Evolutionary conservation across 2,329 filamentous ascomycete species (phyloP), one percentile per base, ranked within the genome.

Genomic region (Metarhizium sp.): DNA sequence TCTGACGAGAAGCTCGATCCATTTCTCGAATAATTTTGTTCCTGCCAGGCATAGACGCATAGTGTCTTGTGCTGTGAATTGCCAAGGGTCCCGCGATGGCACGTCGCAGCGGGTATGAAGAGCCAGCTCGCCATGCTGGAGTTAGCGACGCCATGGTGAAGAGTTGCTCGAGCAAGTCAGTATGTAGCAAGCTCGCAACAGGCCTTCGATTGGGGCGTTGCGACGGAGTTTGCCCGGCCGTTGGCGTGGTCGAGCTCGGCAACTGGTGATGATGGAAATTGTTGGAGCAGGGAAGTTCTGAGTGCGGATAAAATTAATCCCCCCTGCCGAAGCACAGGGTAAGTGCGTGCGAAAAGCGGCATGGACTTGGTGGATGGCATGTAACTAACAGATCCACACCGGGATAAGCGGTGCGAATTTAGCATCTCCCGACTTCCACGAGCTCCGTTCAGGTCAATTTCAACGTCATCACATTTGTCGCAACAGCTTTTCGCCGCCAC

Each of bases 11-110:
- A 18, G 55, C 60, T 34, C 63, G 63, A 14, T 65, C 59, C 55
- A 68, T 59, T 47, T 70, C 67, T 10, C 67, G 66, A 20, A 62
- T n/a, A 43, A 68, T 62, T 30, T 56, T 58, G 42, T 54, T 62
- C 40, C 52, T 61, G 0, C 64, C 63, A n/a, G 63, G 64, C 57
- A 64, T 59, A 4, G 66, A 59, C 18, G 60, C 59, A 40, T 67
- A 61, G 10, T 53, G 51, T 29, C 67, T 66, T 13, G 60, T 34
- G 49, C 62, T 61, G 50, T 65, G 64, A 7, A 61, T 40, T 38
- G 53, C 56, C 52, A 61, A 52, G 25, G 61, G 62, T 30, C 60
- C 59, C 25, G 62, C 55, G 34, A 63, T 51, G 45, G 56, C 59
- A 51, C 30, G 58, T 34, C 60, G 58, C 54, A 66, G 54, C 6